Evolutionary conservation across 2,329 filamentous ascomycete genomes (phyloP).

Genomic region (Aaosphaeria arxii): DNA sequence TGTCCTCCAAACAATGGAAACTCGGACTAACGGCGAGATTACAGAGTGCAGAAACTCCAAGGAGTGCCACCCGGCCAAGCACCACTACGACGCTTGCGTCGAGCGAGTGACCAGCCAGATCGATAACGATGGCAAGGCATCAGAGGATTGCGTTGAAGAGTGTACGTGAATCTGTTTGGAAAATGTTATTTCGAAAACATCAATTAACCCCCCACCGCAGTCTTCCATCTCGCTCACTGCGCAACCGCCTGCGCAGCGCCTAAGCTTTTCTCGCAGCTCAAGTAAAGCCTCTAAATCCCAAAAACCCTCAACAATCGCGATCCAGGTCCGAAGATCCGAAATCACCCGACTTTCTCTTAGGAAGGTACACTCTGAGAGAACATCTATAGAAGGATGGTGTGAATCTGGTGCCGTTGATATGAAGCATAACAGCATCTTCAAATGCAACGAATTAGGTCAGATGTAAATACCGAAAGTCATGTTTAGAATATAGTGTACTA

Average conservation of each 20-base stretch:
- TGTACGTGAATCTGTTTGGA: slow-evolving; percentile 62
- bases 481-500: slow-evolving; percentile 16
- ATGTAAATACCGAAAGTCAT: slow-evolving; percentile 11
- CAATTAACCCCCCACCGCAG: slow-evolving; percentile 47
- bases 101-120: slow-evolving; percentile 79
- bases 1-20: too few species aligned
- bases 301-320: not conserved
- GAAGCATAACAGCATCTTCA: not conserved
- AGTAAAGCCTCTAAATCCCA: slow-evolving; percentile 3
- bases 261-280: slow-evolving; percentile 21
- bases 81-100: slow-evolving; percentile 97
- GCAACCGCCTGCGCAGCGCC: slow-evolving; percentile 84
- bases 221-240: slow-evolving; percentile 99
- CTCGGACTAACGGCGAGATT: too few species aligned
- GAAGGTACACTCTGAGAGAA: not conserved
- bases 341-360: too few species aligned
- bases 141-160: slow-evolving; percentile 98
- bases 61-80: slow-evolving; percentile 83
- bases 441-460: slow-evolving; percentile 3
- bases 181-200: not conserved
- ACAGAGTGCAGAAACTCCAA: slow-evolving; percentile 86
- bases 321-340: not conserved
- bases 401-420: not conserved
- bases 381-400: not conserved
- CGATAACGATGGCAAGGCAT: slow-evolving; percentile 68